Conservation (phyloP, 345 rosid genomes). For the Sonneratia alba region DNA sequence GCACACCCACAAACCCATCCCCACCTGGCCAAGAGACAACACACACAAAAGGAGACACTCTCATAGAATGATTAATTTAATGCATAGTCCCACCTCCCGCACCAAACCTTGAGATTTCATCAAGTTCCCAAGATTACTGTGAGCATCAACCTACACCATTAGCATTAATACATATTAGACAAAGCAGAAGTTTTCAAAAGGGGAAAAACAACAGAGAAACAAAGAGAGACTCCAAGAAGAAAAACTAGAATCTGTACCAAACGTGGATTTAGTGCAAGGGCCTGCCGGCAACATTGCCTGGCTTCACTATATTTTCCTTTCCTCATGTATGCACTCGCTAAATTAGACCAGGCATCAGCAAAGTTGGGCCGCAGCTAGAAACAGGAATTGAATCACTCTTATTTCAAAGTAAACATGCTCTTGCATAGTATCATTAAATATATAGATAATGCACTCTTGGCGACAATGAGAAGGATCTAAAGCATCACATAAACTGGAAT, state of each 20-base stretch:
- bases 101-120: conserved; percentile 93
- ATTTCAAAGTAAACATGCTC: neutral
- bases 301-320: conserved; percentile 95
- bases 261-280: conserved; percentile 77
- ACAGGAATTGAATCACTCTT: conserved; percentile 3
- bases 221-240: neutral
- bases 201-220: too few relatives aligned
- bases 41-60: neutral
- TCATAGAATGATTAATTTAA: conserved; percentile 26
- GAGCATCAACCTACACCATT: conserved; percentile 76
- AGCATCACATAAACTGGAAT: neutral
- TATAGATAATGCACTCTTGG: neutral
- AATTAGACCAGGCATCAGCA: conserved; percentile 98
- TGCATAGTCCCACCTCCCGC: conserved; percentile 64
- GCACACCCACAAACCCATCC: neutral
- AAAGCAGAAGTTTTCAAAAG: too few relatives aligned
- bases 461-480: neutral
- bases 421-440: neutral
- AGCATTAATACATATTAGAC: neutral
- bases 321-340: conserved; percentile 96
- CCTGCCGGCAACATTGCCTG: conserved; percentile 94
- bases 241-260: conserved; percentile 38
- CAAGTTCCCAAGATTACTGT: conserved; percentile 83
- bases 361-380: conserved; percentile 87
- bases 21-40: too few relatives aligned